These are phyloP conservation scores for Xylariaceae sp. DNA, from an alignment of 2,329 filamentous ascomycete species.

Conservation along the genomic window DNA sequence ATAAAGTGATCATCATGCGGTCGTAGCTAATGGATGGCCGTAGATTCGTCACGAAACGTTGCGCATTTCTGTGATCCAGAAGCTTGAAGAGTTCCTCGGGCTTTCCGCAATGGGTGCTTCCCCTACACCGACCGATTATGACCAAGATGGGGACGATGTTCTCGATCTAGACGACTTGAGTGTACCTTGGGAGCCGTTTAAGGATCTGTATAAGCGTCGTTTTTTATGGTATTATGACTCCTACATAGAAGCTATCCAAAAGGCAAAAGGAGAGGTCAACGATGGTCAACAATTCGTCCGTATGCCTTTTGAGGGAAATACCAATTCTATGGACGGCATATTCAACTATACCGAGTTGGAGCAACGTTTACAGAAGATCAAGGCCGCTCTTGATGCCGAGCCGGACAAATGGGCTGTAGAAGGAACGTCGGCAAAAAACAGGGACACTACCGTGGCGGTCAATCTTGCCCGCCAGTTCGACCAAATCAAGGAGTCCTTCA, in stretches of 20 bases:
- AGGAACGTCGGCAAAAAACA: constrained; percentile 66
- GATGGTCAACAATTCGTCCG: constrained; percentile 70
- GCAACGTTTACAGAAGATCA: constrained; percentile 70
- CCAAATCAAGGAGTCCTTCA: constrained; percentile 78
- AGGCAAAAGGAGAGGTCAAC: constrained; percentile 67
- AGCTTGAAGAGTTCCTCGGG: constrained; percentile 78
- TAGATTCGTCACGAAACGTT: constrained; percentile 92
- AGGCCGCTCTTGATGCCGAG: constrained; percentile 74
- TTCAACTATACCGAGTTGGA: constrained; percentile 83
- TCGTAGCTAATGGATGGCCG: constrained; percentile 30
- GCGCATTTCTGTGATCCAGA: constrained; percentile 83
- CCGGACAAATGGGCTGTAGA: constrained; percentile 72
- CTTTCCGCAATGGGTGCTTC: constrained; percentile 61
- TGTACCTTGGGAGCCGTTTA: constrained; percentile 81
- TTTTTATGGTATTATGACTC: constrained; percentile 97
- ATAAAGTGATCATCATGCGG: neutral
- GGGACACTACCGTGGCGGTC: constrained; percentile 76
- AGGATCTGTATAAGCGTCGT: constrained; percentile 85
- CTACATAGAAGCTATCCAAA: constrained; percentile 74
- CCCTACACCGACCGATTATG: constrained; percentile 42
- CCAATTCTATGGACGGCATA: constrained; percentile 83
- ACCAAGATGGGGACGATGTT: constrained; percentile 37
- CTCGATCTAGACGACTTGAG: constrained; percentile 54
- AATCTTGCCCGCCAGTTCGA: constrained; percentile 86
- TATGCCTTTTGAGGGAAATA: constrained; percentile 84